Base-by-base conservation (phyloP, 116 monocot species). In the Dioscorea cayenensis region DNA sequence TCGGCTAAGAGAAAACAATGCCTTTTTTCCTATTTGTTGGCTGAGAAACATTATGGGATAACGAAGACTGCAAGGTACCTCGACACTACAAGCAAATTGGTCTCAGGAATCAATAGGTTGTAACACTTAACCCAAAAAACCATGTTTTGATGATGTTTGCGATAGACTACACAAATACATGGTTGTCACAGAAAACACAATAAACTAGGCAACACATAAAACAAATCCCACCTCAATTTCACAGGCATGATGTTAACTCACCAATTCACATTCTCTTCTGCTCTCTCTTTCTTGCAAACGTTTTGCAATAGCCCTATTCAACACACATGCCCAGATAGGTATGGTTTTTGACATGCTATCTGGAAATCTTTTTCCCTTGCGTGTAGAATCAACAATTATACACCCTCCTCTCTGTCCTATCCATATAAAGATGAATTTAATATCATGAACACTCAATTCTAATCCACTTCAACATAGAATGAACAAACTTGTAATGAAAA, bases 301-400 rank as follows among this genome's bases (percentile, higher is more conserved):
- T 67, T 83, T 85, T 64, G 69, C 69, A 49, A 95, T 86, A 11
- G 87, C 87, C 11, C 96, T 78, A 76, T 96, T 96, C 35, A 96
- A 66, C 51, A 96, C 86, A 36, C 92, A 96, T 3, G 83, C 69
- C 96, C 96, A 96, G 62, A 96, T 90, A 12, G 96, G 96, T 69
- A 96, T 96, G 20, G 96, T 96, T 77, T 92, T 96, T 37, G 96
- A 96, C 96, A 96, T 88, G 79, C 92, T 92, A 72, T 96, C 96
- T 3, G 96, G 96, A 79, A 92, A 96, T 14, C 90, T 69, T 48
- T 96, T 96, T 66, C 96, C 96, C 64, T 84, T 96, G 28, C 92
- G 72, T 0, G 96, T 96, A 7, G 96, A 96, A 86, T 96, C 96
- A 2, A 92, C 92, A 52, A 96, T 79, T 55, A 92, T 81, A 63